Conservation (phyloP, 2,329 filamentous ascomycete species). For the Nothophoma quercina region DNA sequence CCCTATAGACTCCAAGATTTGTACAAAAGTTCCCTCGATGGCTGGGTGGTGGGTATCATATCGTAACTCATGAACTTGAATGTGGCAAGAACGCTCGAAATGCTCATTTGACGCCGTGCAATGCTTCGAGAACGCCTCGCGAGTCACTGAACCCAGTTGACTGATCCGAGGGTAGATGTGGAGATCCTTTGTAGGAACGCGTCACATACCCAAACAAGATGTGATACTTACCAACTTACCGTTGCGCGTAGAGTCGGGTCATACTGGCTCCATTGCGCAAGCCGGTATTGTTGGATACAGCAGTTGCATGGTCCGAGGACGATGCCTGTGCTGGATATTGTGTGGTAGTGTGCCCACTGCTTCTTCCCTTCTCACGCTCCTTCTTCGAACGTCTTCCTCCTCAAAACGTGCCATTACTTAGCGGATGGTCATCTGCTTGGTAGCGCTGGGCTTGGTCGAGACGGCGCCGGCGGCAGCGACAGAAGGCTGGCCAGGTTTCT, state of each 20-base stretch:
- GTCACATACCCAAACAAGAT: conserved; percentile 52
- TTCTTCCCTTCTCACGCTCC: conserved; percentile 14
- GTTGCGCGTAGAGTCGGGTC: conserved; percentile 51
- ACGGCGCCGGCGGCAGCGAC: conserved; percentile 71
- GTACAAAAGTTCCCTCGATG: conserved; percentile 16
- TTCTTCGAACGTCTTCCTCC: neutral
- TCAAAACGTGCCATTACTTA: conserved; percentile 25
- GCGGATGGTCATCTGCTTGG: conserved; percentile 85
- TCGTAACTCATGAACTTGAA: conserved; percentile 21
- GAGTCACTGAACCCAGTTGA: conserved; percentile 21
- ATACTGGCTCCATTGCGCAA: conserved; percentile 49
- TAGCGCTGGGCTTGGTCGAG: conserved; percentile 79
- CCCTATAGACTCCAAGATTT: conserved; percentile 17
- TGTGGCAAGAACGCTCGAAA: conserved; percentile 19
- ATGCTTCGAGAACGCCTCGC: conserved; percentile 23
- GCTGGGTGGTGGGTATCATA: conserved; percentile 20
- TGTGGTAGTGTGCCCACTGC: conserved; percentile 23
- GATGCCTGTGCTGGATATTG: conserved; percentile 18
- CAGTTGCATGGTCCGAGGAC: conserved; percentile 10
- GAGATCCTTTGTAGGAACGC: conserved; percentile 42
- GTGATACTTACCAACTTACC: conserved; percentile 54
- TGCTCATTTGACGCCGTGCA: conserved; percentile 18
- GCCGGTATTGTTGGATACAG: conserved; percentile 34
- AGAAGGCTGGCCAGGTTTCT: conserved; percentile 82
- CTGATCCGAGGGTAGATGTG: conserved; percentile 43